Evolutionary conservation across 208 protist genomes (phyloP), one percentile per base, ranked within the genome.

Genomic region (Leishmania amazonensis): DNA sequence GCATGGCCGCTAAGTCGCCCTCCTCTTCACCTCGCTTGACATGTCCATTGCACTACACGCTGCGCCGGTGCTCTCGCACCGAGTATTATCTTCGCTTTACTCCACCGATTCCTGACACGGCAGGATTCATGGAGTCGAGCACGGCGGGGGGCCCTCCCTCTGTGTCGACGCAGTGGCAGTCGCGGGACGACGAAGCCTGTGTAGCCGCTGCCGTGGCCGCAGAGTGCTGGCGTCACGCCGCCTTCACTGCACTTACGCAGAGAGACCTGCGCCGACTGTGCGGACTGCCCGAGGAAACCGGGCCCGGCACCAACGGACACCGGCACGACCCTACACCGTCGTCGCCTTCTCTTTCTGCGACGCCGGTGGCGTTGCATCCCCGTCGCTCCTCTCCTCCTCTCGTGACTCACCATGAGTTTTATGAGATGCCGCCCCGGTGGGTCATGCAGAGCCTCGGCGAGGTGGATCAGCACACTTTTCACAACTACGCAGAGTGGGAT

Each of bases 371-470:
- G 47, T 54, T 9, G 42, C 64, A 35, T 58, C 58, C 17, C 67
- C 64, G 28, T 21, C 54, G 53, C 38, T 38, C n/a, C 35, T 53
- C 76, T 47, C n/a, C 58, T 4, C 51, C 79, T 11, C 78, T 88
- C 17, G 72, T 77, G 7, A 54, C 83, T 35, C 67, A 76, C 54
- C 86, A 90, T 31, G 85, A 87, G 42, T 83, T 76, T 15, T 87
- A 38, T 57, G 92, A 95, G 80, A 84, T 95, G 68, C 87, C 87
- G 3, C 79, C 89, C n/a, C 89, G 90, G 17, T 95, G 92, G 92
- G 85, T 93, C 53, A 88, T 95, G 85, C 88, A 93, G 67, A 88
- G 88, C 53, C 74, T 92, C n/a, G 90, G 89, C 35, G 85, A 85
- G 11, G 77, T 87, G 53, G 75, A 76, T 24, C 68, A 71, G 38